phyloP scores from a whole-genome alignment of 306 rosid species.

The Dicorynia guianensis region DNA sequence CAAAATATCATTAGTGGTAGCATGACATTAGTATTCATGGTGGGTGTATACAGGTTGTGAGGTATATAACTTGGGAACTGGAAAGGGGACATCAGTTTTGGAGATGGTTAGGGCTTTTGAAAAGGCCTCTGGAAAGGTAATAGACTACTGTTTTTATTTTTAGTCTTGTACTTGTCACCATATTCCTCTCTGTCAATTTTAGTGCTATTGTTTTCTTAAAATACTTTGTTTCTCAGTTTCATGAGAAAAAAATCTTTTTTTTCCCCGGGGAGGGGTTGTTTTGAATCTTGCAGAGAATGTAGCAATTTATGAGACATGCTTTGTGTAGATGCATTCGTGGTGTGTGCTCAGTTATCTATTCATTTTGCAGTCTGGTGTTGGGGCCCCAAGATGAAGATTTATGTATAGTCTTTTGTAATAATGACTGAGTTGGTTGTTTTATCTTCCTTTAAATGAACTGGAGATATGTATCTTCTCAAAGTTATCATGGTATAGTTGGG shows the following conservation, averaged over 20 bases:
- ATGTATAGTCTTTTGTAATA: neutral
- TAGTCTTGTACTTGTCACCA: neutral
- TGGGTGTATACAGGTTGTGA: conserved; percentile 71
- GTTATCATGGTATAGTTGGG: neutral
- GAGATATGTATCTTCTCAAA: neutral
- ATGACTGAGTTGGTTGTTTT: neutral
- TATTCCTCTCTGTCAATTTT: conserved; percentile 1
- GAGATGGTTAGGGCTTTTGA: conserved; percentile 97
- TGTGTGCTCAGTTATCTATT: neutral
- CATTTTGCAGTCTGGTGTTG: conserved; percentile 14
- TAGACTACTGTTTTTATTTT: conserved; percentile 15
- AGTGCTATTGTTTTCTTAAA: neutral
- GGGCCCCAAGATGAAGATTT: neutral
- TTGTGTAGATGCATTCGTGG: conserved; percentile 11
- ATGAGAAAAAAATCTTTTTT: neutral
- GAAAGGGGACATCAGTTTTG: conserved; percentile 95
- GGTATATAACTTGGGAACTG: conserved; percentile 96
- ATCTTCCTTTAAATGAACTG: neutral
- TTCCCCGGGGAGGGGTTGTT: neutral
- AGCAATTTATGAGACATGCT: neutral
- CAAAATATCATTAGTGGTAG: neutral
- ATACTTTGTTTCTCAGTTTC: neutral
- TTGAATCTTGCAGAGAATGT: conserved; percentile 16
- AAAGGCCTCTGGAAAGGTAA: conserved; percentile 90
- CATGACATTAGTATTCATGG: conserved; percentile 18